A percentile compares a stretch with the other conserved stretches of the same genome.
These are phyloP conservation scores for Entophlyctis luteolus DNA, from an alignment of 192 early-diverging fungal species.

Conservation along the genomic window DNA sequence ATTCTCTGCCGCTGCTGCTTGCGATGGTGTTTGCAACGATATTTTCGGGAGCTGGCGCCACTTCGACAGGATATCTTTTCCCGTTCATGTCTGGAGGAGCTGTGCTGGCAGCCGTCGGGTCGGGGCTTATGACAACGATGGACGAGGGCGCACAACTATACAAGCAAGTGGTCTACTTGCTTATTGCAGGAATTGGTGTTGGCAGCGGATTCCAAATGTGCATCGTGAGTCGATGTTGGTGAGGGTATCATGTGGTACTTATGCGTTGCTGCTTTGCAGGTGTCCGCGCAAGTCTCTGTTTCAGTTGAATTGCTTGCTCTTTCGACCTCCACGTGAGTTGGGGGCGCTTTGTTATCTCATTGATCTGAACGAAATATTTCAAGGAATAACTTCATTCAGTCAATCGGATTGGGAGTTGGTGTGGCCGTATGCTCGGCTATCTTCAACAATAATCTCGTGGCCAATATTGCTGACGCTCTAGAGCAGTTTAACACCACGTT, in stretches of 20 bases:
- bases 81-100: conserved; percentile 57
- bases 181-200: conserved; percentile 67
- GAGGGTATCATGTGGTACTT: no score
- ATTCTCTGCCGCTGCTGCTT: conserved; percentile 65
- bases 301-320: conserved; percentile 61
- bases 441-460: conserved; percentile 54
- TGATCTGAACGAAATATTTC: conserved; percentile 24
- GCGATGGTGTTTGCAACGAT: conserved; percentile 57
- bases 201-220: conserved; percentile 65
- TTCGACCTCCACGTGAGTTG: conserved; percentile 50
- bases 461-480: conserved; percentile 28
- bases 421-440: conserved; percentile 57
- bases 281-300: conserved; percentile 69
- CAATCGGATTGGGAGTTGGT: conserved; percentile 55
- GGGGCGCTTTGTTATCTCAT: conserved; percentile 38
- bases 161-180: conserved; percentile 55
- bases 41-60: conserved; percentile 52
- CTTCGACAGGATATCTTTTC: conserved; percentile 55
- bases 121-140: conserved; percentile 59
- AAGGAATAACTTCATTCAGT: conserved; percentile 44
- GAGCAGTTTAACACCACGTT: neutral
- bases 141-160: conserved; percentile 46
- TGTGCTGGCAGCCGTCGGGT: conserved; percentile 40
- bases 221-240: no score
- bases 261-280: no score